Conservation (phyloP, 306 rosid species). For the Lathyrus aphaca region DNA sequence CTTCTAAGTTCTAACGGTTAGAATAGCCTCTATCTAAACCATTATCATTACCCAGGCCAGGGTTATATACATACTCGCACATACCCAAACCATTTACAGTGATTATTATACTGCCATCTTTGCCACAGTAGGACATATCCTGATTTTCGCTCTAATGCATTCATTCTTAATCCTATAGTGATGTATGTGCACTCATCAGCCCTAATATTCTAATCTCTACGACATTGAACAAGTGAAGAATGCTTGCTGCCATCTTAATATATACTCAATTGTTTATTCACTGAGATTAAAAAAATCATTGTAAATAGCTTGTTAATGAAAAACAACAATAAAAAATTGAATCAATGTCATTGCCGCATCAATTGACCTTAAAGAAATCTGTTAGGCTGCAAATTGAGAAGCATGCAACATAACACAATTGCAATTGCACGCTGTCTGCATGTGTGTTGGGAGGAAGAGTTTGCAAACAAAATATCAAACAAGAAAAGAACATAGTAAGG, state of each 20-base stretch:
- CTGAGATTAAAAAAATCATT: not conserved
- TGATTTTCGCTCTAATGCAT: not conserved
- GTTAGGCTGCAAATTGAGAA: not conserved
- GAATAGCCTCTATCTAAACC: not conserved
- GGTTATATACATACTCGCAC: too few relatives aligned
- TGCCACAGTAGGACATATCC: not conserved
- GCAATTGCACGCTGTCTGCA: not conserved
- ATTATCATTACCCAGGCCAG: not conserved
- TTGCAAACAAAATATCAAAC: not conserved
- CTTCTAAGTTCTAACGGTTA: not conserved
- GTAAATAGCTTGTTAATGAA: not conserved
- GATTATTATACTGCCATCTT: not conserved
- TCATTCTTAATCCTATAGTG: not conserved
- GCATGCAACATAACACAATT: not conserved
- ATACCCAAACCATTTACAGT: too few relatives aligned
- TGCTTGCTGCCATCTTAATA: conserved; percentile 19
- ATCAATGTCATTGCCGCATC: not conserved
- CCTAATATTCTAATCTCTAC: not conserved
- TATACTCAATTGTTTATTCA: conserved; percentile 10
- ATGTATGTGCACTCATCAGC: not conserved
- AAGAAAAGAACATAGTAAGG: conserved; percentile 5
- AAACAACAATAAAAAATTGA: not conserved
- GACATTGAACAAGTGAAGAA: not conserved
- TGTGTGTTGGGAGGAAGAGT: conserved; percentile 6
- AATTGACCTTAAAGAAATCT: not conserved